Evolutionary conservation across 257 asterid species (phyloP).

Genomic region (Penstemon newberryi): DNA sequence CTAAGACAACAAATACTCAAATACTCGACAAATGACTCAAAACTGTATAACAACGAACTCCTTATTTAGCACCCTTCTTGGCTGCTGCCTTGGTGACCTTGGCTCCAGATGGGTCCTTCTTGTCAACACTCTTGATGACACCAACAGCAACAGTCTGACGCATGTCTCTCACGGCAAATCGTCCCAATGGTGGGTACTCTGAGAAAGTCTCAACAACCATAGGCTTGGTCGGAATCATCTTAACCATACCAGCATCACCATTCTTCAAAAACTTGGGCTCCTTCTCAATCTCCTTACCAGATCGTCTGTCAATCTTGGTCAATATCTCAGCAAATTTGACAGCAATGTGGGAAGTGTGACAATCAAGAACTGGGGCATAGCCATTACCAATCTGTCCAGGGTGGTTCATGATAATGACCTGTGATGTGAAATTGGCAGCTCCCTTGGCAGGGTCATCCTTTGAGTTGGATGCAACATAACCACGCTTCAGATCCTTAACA

Average conservation of each 20-base stretch:
- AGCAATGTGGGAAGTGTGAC: conserved; percentile 74
- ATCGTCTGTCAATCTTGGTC: conserved; percentile 66
- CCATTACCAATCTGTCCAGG: conserved; percentile 79
- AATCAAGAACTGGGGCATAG: conserved; percentile 68
- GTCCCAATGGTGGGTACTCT: conserved; percentile 58
- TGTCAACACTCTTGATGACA: conserved; percentile 66
- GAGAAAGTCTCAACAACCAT: conserved; percentile 65
- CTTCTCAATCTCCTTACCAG: conserved; percentile 63
- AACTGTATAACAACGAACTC: too few relatives aligned
- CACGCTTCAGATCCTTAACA: conserved; percentile 84
- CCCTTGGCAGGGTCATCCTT: conserved; percentile 80
- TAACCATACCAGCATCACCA: conserved; percentile 61
- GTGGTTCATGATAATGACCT: conserved; percentile 80
- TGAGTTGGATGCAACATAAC: conserved; percentile 75
- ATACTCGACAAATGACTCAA: not conserved
- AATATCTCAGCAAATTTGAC: conserved; percentile 55
- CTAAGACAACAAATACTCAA: too few relatives aligned
- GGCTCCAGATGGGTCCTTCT: conserved; percentile 75
- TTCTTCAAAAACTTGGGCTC: conserved; percentile 68
- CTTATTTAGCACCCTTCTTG: conserved; percentile 61
- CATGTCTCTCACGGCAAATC: conserved; percentile 75
- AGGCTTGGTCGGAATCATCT: conserved; percentile 69
- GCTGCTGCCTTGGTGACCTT: conserved; percentile 73
- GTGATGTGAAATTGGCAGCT: conserved; percentile 66
- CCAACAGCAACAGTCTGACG: conserved; percentile 82